Conservation (phyloP, 2,329 filamentous ascomycete species). For the Fusarium acutatum region DNA sequence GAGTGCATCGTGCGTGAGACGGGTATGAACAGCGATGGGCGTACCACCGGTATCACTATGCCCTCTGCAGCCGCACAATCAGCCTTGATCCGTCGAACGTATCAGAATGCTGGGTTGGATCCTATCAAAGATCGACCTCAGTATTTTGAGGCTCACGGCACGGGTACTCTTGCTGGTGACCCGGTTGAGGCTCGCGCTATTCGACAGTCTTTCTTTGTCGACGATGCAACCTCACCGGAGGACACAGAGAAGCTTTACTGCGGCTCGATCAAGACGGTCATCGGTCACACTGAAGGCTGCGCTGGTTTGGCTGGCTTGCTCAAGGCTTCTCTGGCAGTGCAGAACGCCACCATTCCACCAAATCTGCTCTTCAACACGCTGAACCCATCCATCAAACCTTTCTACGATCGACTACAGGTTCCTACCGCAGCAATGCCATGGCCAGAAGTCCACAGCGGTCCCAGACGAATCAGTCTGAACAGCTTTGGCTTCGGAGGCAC, state of each 20-base stretch:
- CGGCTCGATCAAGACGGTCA: neutral
- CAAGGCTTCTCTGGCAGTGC: neutral
- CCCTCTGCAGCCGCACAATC: neutral
- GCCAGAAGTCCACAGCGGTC: neutral
- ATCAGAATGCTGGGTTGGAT: neutral
- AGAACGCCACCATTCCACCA: neutral
- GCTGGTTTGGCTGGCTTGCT: neutral
- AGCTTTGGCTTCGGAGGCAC: constrained; percentile 30
- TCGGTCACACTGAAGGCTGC: neutral
- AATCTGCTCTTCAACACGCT: constrained; percentile 56
- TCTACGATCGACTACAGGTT: constrained; percentile 26
- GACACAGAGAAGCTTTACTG: neutral
- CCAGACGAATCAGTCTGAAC: constrained; percentile 25
- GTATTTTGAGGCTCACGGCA: constrained; percentile 5
- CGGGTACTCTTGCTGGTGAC: neutral
- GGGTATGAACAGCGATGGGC: neutral
- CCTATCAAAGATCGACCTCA: neutral
- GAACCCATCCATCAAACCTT: constrained; percentile 48
- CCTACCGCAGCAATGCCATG: constrained; percentile 14
- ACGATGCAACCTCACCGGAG: neutral
- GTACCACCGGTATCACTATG: neutral
- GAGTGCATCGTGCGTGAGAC: neutral
- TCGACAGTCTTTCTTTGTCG: neutral
- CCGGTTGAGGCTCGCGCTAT: constrained; percentile 1
- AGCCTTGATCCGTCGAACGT: neutral